Conservation (phyloP, 345 rosid species). For the Punica granatum region DNA sequence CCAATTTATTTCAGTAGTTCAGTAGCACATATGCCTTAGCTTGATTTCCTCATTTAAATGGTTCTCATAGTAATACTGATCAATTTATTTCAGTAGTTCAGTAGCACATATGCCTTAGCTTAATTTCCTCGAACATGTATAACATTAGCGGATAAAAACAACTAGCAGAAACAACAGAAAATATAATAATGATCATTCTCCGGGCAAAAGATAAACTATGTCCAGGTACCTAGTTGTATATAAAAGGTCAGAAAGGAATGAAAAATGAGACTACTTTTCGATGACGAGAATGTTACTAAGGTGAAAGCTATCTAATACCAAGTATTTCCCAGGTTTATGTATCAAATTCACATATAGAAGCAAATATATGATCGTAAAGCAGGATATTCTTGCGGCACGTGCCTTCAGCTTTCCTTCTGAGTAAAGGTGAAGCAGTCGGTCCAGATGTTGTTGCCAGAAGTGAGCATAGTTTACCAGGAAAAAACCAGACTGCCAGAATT, state of each 20-base stretch:
- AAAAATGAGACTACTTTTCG: background rate
- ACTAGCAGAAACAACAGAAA: too few relatives aligned
- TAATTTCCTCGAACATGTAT: background rate
- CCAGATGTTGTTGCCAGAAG: conserved; percentile 79
- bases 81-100: too few relatives aligned
- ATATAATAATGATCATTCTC: too few relatives aligned
- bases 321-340: too few relatives aligned
- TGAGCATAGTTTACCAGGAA: conserved; percentile 67
- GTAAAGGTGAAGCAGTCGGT: conserved; percentile 52
- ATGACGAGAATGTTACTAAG: too few relatives aligned
- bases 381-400: conserved; percentile 14
- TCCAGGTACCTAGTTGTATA: background rate
- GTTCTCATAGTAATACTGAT: too few relatives aligned
- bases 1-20: too few relatives aligned
- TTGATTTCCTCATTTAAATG: too few relatives aligned
- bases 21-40: too few relatives aligned
- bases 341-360: too few relatives aligned
- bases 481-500: conserved; percentile 72
- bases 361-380: background rate
- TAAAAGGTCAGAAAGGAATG: background rate
- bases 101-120: too few relatives aligned
- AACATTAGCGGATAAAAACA: background rate
- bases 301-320: too few relatives aligned
- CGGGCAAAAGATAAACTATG: background rate
- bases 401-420: conserved; percentile 84